Base-by-base conservation (phyloP, 768 basidiomycete species). In the Rhizopogon vinicolor region DNA sequence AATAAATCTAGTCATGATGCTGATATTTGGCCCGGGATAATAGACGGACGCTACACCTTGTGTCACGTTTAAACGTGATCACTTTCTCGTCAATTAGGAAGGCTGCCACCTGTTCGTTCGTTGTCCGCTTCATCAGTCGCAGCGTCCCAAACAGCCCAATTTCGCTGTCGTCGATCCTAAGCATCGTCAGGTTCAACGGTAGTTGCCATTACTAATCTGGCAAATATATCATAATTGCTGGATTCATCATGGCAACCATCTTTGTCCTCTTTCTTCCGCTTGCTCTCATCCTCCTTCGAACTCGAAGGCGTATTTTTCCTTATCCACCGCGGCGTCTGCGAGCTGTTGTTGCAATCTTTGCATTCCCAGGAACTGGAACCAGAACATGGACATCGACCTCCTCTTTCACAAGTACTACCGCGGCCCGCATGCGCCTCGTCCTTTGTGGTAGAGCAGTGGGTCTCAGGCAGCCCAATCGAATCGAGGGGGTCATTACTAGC, bases 81-180 rank as follows among this genome's bases (percentile, higher is more conserved):
- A 80, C 74, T 19, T 82, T 77, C 4, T 82, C 76, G 70, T 91
- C 88, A 61, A 91, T 83, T 4, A 87, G 88, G 58, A 86, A 91
- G 1, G 85, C 76, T 1, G 88, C 84, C 29, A 89, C 71, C 8
- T 80, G 71, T 0, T 70, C 68, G 51, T 75, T 68, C 1, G 74
- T 68, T 19, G 79, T 76, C 12, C 74, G 72, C 61, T 85, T 87
- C 68, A 89, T 73, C 51, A 89, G 73, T 48, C 81, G 80, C 3
- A 90, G 71, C 0, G 85, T 85, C 5, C 87, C 87, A 63, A 78
- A 85, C 50, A 78, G 75, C 8, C 87, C 87, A 18, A 86, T 73
- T 58, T 82, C 81, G 58, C 71, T 78, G 2, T 66, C 57, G 54
- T 81, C 78, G 79, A 73, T 70, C 58, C 25, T 22, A 12, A 1